Evolutionary conservation across 2,329 filamentous ascomycete species (phyloP), one percentile per base, ranked within the genome.

Genomic region (Colletotrichum acutatum): DNA sequence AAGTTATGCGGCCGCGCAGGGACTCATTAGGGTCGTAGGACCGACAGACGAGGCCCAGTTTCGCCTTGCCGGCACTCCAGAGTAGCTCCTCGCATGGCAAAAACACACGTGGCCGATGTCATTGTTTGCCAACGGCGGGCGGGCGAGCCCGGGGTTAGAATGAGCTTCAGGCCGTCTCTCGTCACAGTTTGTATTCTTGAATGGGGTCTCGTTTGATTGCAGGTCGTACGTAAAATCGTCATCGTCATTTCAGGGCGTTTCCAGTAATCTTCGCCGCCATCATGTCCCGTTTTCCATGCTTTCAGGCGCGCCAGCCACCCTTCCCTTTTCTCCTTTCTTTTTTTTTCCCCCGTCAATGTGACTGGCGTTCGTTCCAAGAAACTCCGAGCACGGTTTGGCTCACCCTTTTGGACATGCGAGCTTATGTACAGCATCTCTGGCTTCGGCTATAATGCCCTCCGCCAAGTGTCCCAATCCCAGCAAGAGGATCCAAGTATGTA

Each of bases 161-260:
- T 14, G 16, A 49, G 34, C 19, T 19, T 14, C n/a, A 14, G 4
- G 42, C 30, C 24, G 5, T 57, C 34, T 57, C 34, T 12, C 4
- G 37, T 42, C 6, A 42, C 37, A 42, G 16, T 19, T 28, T 16
- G n/a, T 6, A 14, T 58, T 60, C n/a, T 24, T 42, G n/a, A 2
- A 34, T 42, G 16, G 22, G 6, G 6, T 14, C 22, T 34, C 19
- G 16, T 5, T 57, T 16, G n/a, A 24, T 24, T 22, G 49, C 22
- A 28, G 28, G 22, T 46, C 11, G 37, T 19, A 26, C 56, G 11
- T 59, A 46, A 16, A n/a, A n/a, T 58, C 53, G 54, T 58, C 58
- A 46, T 62, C 59, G 37, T 75, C 59, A 70, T 75, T 68, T 64
- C 54, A 62, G 72, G 56, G 56, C 66, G 64, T 72, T 72, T 62